Conservation (phyloP, 148 eudicot genomes). For the Rhododendron ferrugineum region DNA sequence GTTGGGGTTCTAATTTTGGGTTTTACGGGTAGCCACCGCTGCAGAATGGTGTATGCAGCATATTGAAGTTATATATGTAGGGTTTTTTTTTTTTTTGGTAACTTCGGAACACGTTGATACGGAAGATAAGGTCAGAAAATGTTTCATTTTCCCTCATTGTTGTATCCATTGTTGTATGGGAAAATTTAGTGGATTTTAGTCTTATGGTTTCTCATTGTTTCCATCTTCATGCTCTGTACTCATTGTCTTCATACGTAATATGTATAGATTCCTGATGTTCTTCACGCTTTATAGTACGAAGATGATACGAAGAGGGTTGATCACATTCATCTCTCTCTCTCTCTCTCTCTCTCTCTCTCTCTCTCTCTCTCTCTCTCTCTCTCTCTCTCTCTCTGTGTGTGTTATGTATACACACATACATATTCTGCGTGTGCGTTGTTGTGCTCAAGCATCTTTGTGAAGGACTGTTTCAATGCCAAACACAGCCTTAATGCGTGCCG, state of each 20-base stretch:
- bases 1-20: conserved; percentile 13
- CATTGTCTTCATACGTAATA: not conserved
- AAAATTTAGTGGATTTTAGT: conserved; percentile 5
- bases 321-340: not conserved
- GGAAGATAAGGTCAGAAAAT: conserved; percentile 7
- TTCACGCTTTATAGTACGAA: not conserved
- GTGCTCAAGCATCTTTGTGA: not conserved
- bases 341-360: not conserved
- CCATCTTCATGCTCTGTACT: not conserved
- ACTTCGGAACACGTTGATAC: not conserved
- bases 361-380: not conserved
- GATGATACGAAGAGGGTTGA: conserved; percentile 11
- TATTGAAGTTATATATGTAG: conserved; percentile 20
- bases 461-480: not conserved
- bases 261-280: not conserved
- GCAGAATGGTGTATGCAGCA: conserved; percentile 17
- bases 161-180: not conserved
- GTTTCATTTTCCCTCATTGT: not conserved
- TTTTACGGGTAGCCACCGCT: conserved; percentile 5
- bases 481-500: not conserved
- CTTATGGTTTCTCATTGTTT: not conserved
- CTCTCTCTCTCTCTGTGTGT: not conserved
- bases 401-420: not conserved
- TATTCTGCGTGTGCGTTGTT: too few relatives aligned
- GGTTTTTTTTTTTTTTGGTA: not conserved